Evolutionary conservation across 345 rosid genomes (phyloP).

Genomic region (Noccaea bulbosa): DNA sequence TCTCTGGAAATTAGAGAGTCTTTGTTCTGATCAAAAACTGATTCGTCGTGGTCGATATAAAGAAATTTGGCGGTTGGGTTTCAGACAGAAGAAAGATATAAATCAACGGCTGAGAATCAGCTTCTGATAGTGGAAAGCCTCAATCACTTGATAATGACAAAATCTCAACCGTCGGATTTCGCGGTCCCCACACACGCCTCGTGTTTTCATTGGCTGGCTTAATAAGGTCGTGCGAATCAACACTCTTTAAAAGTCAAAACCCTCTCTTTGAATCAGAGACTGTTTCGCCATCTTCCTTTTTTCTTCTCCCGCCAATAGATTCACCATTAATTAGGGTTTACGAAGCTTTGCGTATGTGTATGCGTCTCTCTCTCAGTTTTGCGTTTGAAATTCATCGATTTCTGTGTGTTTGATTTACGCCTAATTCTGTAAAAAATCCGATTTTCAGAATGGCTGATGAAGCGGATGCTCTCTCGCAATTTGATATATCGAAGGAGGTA

Average conservation of each 20-base stretch:
- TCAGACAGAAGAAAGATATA: slow-evolving; percentile 12
- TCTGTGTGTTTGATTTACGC: neutral
- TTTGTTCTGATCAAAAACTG: slow-evolving; percentile 32
- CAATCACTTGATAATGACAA: slow-evolving; percentile 8
- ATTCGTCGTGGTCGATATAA: neutral
- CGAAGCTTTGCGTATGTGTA: neutral
- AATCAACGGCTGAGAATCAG: slow-evolving; percentile 43
- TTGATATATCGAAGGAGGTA: slow-evolving; percentile 76
- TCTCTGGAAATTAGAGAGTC: slow-evolving; percentile 8
- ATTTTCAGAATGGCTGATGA: slow-evolving; percentile 55
- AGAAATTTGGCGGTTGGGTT: slow-evolving; percentile 49
- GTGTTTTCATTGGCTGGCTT: slow-evolving; percentile 31
- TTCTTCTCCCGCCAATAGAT: slow-evolving; percentile 22
- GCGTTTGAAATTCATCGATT: neutral
- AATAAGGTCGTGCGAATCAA: slow-evolving; percentile 27
- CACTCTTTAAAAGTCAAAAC: neutral
- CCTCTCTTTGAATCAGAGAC: neutral
- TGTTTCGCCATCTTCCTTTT: neutral
- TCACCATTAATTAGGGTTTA: slow-evolving; percentile 23
- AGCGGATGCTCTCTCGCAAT: slow-evolving; percentile 56
- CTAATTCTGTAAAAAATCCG: neutral
- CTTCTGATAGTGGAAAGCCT: slow-evolving; percentile 16
- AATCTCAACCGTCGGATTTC: slow-evolving; percentile 39
- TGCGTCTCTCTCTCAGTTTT: neutral
- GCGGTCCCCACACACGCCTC: slow-evolving; percentile 4